These are phyloP conservation scores for Scedosporium apiospermum DNA, from an alignment of 2,329 filamentous ascomycete genomes.

Conservation along the genomic window DNA sequence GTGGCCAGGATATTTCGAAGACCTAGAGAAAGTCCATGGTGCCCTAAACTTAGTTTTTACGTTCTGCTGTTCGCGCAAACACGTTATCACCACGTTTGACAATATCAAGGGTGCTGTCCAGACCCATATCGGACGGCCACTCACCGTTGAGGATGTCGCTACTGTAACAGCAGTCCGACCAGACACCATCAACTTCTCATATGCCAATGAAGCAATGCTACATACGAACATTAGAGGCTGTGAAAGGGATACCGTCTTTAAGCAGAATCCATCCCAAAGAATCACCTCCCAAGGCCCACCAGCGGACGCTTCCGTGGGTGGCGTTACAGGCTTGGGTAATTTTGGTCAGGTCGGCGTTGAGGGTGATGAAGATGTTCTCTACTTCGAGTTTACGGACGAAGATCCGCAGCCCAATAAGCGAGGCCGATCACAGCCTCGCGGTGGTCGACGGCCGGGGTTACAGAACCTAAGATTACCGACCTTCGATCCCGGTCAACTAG, in stretches of 20 bases:
- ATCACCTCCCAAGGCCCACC: conserved; percentile 33
- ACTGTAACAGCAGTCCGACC: conserved; percentile 71
- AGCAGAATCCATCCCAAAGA: conserved; percentile 15
- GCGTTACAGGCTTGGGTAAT: conserved; percentile 37
- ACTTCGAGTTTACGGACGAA: conserved; percentile 89
- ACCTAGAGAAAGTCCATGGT: conserved; percentile 65
- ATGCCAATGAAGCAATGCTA: conserved; percentile 75
- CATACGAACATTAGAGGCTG: conserved; percentile 69
- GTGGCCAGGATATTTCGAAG: conserved; percentile 70
- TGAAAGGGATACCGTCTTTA: conserved; percentile 55
- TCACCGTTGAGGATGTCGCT: conserved; percentile 72
- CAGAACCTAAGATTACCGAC: conserved; percentile 63
- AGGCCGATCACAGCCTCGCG: conserved; percentile 30
- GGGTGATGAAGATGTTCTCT: conserved; percentile 51
- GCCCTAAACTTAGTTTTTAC: conserved; percentile 91
- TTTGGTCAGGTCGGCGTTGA: conserved; percentile 16
- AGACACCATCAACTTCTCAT: conserved; percentile 69
- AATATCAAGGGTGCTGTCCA: conserved; percentile 81
- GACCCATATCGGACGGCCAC: conserved; percentile 61
- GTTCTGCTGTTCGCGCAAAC: conserved; percentile 87
- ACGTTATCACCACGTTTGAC: conserved; percentile 84
- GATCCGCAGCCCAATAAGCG: conserved; percentile 69
- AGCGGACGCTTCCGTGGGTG: conserved; percentile 47
- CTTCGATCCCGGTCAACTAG: conserved; percentile 34
- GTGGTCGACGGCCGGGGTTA: conserved; percentile 31